Evolutionary conservation across 2,329 filamentous ascomycete genomes (phyloP), one percentile per base, ranked within the genome.

Genomic region (Blastomyces parvus): DNA sequence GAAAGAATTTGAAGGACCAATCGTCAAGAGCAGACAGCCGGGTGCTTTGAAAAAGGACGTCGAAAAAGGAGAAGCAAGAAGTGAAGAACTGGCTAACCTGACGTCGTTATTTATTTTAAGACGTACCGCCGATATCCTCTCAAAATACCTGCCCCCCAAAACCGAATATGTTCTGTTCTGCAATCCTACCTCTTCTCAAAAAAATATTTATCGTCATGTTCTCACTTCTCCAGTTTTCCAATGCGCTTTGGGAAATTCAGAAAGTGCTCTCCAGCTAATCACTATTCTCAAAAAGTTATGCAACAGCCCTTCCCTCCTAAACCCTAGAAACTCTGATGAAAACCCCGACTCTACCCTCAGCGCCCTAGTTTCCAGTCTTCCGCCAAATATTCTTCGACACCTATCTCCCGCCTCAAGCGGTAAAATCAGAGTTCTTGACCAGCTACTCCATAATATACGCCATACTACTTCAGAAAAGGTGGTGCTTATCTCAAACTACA

Each of bases 401-500:
- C 81, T 81, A 62, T 81, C 81, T 1, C 80, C 84, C 53, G 82
- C 81, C 1, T 80, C 84, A 1, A 88, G 86, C 65, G 82, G 83
- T 33, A 90, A 90, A 70, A 77, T 90, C 27, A 82, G 86, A 53
- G 83, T 89, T 1, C 78, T 90, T 2, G 86, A 90, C 70, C 81
- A 83, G 61, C 77, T 90, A 9, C 75, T 90, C 1, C 81, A 86
- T 67, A 80, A 80, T 13, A 80, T 90, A 30, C 82, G 81, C 59
- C 81, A 78, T 1, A 83, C 79, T 0, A 88, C 87, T 0, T 76
- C 81, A 0, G 88, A 90, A 69, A 90, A 90, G 69, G 83, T 90
- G 30, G 86, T 90, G 11, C 79, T 90, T 9, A 86, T 90, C n/a
- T 89, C 87, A 25, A 89, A 90, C 70, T 90, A 89, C 71, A 90